phyloP scores from a whole-genome alignment of 2,329 filamentous ascomycete genomes.

The Myriosclerotinia scirpicola region DNA sequence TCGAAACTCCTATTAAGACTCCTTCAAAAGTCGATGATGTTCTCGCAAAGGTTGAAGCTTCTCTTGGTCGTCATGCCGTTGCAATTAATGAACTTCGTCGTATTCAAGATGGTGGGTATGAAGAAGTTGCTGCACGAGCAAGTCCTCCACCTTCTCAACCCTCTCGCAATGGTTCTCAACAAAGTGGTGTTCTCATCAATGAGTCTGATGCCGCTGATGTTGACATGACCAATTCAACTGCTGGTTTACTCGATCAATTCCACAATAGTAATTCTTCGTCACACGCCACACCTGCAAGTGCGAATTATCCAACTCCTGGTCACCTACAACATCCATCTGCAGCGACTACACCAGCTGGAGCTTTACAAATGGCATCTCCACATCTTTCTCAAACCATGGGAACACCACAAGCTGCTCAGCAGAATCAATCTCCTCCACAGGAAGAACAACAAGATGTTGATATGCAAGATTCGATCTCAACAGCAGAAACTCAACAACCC shows the following conservation, averaged over 20 bases:
- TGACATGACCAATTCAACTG: conserved; percentile 59
- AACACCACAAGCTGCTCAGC: conserved; percentile 31
- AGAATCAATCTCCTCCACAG: conserved; percentile 18
- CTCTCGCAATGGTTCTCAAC: conserved; percentile 56
- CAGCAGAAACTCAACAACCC: conserved; percentile 20
- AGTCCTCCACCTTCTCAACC: conserved; percentile 49
- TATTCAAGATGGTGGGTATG: conserved; percentile 73
- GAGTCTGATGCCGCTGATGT: conserved; percentile 57
- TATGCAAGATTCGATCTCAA: conserved; percentile 24
- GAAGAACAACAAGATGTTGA: conserved; percentile 26
- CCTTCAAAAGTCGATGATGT: conserved; percentile 66
- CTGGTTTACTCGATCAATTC: conserved; percentile 67
- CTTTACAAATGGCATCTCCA: conserved; percentile 47
- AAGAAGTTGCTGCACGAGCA: conserved; percentile 50
- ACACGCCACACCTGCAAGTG: conserved; percentile 58
- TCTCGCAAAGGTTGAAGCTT: conserved; percentile 69
- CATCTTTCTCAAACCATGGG: conserved; percentile 39
- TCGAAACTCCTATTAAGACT: conserved; percentile 35
- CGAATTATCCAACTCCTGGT: conserved; percentile 56
- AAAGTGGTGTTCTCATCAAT: conserved; percentile 54
- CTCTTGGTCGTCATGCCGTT: conserved; percentile 66
- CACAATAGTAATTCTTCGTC: conserved; percentile 58
- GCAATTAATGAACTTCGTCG: conserved; percentile 65
- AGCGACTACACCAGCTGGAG: conserved; percentile 52
- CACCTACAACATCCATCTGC: conserved; percentile 59